A percentile compares a stretch with the other conserved stretches of the same genome.
Conservation (phyloP, 352 stramenopile species). For the Phytophthora niederhauseri region DNA sequence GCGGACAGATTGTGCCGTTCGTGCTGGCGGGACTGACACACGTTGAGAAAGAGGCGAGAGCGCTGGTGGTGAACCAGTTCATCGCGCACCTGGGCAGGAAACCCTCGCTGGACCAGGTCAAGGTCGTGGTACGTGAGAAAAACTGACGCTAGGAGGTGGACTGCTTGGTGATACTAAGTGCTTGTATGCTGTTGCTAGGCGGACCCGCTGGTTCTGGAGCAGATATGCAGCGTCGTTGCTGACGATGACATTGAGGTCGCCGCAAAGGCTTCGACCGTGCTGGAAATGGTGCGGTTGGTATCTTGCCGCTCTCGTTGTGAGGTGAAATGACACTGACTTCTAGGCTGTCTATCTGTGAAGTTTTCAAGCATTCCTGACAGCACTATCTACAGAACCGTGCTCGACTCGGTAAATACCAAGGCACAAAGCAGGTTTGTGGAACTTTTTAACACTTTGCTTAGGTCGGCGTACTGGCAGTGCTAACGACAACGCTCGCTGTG, state of each 20-base stretch:
- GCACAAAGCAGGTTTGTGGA: conserved; percentile 50
- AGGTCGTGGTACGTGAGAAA: conserved; percentile 48
- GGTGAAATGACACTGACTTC: background rate
- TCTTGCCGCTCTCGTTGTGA: background rate
- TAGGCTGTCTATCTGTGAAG: conserved; percentile 20
- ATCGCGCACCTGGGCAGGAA: conserved; percentile 64
- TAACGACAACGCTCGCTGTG: conserved; percentile 16
- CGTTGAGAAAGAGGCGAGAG: conserved; percentile 57
- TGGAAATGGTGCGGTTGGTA: conserved; percentile 57
- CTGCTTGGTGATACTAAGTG: background rate
- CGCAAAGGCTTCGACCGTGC: conserved; percentile 58
- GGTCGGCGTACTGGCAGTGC: background rate
- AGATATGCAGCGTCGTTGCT: conserved; percentile 59
- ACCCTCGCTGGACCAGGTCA: conserved; percentile 53
- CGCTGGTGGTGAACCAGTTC: conserved; percentile 77
- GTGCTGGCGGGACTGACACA: conserved; percentile 72
- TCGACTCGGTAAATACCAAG: conserved; percentile 57
- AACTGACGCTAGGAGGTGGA: background rate
- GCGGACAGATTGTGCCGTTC: conserved; percentile 69
- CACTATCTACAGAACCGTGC: conserved; percentile 50
- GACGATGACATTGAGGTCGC: conserved; percentile 80
- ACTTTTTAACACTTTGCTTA: background rate
- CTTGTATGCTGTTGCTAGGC: conserved; percentile 36
- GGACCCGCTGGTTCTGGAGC: conserved; percentile 53
- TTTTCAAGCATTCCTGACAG: conserved; percentile 47